Base-by-base conservation (phyloP, 176 grass and related monocot species). In the Musa itinerans region DNA sequence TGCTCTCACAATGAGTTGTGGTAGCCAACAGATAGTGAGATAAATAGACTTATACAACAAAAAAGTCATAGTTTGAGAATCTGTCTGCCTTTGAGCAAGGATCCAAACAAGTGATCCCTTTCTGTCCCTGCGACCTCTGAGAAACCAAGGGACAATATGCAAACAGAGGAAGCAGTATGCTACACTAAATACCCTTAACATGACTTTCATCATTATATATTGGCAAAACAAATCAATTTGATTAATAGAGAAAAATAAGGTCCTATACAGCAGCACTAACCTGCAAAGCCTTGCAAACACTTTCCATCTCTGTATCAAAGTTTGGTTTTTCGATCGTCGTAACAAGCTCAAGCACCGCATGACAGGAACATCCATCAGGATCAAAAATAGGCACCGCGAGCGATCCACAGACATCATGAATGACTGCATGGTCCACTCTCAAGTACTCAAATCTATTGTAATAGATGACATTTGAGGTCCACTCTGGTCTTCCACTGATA, bases 381-480 rank as follows among this genome's bases (percentile, higher is more conserved):
- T 85, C 56, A 76, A 92, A 92, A 66, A 92, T 54, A 0, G 89
- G 89, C 78, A 92, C 48, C 0, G 85, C 89, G 61, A 88, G 76
- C 34, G 83, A 92, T 69, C 85, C 89, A 55, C 79, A 68, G 23
- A 92, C 83, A 51, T 78, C 76, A 72, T 87, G 83, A 54, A 53
- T 76, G 25, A 73, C 25, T 13, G 89, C 89, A 59, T 91, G 75
- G 5, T 87, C 80, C 50, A 76, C 24, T 68, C 89, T 91, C 63
- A 91, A 77, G 62, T 87, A 91, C 76, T 91, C 89, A 0, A 78
- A 64, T 22, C 22, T 52, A 3, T 72, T 77, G 59, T 91, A 91
- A 69, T 87, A 91, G 69, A 79, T 51, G 6, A 91, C 85, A 73
- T 85, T 87, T 8, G 89, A 84, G 54, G 85, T 85, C 89, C 89